Conservation (phyloP, 306 rosid genomes). For the Prunus padus region DNA sequence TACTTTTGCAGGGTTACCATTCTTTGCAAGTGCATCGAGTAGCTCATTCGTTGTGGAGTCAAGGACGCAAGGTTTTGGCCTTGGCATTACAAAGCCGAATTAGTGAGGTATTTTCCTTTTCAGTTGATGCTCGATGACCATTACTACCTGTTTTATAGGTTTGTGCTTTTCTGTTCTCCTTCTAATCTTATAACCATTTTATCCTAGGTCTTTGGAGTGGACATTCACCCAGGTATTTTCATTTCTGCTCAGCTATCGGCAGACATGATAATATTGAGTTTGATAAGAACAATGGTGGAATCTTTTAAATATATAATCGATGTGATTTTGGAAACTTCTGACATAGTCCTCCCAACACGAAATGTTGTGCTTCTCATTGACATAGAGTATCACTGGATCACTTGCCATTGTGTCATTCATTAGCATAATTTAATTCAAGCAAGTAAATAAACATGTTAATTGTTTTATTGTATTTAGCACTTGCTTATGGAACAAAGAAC, state of each 20-base stretch:
- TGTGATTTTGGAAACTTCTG: background rate
- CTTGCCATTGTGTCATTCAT: slow-evolving; percentile 41
- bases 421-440: slow-evolving; percentile 35
- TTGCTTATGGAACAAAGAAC: too few relatives aligned
- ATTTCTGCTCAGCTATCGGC: slow-evolving; percentile 14
- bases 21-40: slow-evolving; percentile 81
- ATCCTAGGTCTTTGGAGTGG: slow-evolving; percentile 83
- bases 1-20: slow-evolving; percentile 72
- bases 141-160: background rate
- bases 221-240: slow-evolving; percentile 87
- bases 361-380: slow-evolving; percentile 13
- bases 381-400: slow-evolving; percentile 35
- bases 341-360: slow-evolving; percentile 4
- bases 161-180: slow-evolving; percentile 11
- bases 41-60: slow-evolving; percentile 77
- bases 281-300: background rate
- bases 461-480: too few relatives aligned
- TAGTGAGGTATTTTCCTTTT: slow-evolving; percentile 66
- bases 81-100: slow-evolving; percentile 84
- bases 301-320: background rate
- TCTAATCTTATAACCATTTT: slow-evolving; percentile 22
- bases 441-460: background rate
- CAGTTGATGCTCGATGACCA: background rate
- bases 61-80: slow-evolving; percentile 81
- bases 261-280: background rate